Conservation (phyloP, 2,329 filamentous ascomycete species). For the Alternaria dauci region DNA sequence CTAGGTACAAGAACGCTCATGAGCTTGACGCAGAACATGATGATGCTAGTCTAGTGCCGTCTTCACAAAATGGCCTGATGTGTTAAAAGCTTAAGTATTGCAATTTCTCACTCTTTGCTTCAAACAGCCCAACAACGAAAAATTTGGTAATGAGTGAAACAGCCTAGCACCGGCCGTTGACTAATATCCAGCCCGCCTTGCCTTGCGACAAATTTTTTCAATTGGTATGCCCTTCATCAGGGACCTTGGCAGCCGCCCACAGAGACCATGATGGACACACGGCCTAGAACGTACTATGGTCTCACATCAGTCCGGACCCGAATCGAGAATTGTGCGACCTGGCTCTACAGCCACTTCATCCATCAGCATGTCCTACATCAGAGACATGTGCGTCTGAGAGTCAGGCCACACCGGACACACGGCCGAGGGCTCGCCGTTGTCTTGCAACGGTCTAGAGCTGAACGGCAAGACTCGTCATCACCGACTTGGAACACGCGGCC, state of each 20-base stretch:
- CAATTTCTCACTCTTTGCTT: neutral
- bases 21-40: neutral
- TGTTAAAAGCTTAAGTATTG: neutral
- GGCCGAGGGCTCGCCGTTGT: neutral
- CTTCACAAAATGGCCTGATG: neutral
- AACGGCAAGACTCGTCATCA: neutral
- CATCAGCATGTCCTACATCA: neutral
- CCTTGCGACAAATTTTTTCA: too few relatives aligned
- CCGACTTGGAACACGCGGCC: neutral
- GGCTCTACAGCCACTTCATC: neutral
- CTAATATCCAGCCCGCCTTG: neutral
- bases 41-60: neutral
- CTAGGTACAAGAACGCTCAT: neutral
- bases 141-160: neutral
- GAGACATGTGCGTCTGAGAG: neutral
- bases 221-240: too few relatives aligned
- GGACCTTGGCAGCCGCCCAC: too few relatives aligned
- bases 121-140: neutral
- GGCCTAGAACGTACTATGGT: too few relatives aligned
- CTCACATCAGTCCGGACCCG: neutral
- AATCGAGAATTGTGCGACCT: too few relatives aligned
- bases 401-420: neutral
- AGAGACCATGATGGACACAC: too few relatives aligned
- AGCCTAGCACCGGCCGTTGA: neutral
- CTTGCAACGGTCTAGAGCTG: neutral